Evolutionary conservation across 768 basidiomycete genomes (phyloP), one percentile per base, ranked within the genome.

Genomic region (Ramaria sp.): DNA sequence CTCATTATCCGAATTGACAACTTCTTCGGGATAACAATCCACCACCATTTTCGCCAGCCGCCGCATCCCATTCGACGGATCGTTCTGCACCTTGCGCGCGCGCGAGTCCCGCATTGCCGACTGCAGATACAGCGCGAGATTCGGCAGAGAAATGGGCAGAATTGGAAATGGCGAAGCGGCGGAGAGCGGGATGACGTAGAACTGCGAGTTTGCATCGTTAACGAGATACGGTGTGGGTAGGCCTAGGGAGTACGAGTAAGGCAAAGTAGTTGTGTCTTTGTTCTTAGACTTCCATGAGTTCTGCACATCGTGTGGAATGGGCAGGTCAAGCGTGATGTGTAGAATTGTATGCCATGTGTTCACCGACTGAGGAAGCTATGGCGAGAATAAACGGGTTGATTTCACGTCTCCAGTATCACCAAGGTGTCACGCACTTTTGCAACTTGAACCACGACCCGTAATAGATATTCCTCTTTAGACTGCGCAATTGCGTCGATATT

Each of bases 391-490:
- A 44, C 18, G 12, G 12, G 10, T 16, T 12, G 27, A 47, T 15
- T 15, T 24, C 39, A 41, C 16, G 45, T 2, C 56, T 37, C 57
- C 9, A 48, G 25, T 34, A 18, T 28, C 44, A 52, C 16, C 49
- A 9, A 20, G 12, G 30, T 50, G 25, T 18, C 37, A 61, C 75
- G 50, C 60, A 86, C 88, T 73, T 81, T 85, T 48, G 88, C 73
- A 61, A 90, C 88, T 61, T 90, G 88, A 53, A 91, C 68, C 0
- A 90, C 84, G 0, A 82, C 82, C 39, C 88, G 81, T 43, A 91
- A 68, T 57, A 74, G 76, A 49, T 82, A 70, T 5, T 77, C 76
- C 1, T 69, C 57, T 61, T 81, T 82, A 28, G 74, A 70, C 0
- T 74, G 66, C 1, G 79, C 77, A 59, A 85, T 67, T 1, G 84